phyloP scores from a whole-genome alignment of 345 rosid species.

The Eucalyptus melliodora region DNA sequence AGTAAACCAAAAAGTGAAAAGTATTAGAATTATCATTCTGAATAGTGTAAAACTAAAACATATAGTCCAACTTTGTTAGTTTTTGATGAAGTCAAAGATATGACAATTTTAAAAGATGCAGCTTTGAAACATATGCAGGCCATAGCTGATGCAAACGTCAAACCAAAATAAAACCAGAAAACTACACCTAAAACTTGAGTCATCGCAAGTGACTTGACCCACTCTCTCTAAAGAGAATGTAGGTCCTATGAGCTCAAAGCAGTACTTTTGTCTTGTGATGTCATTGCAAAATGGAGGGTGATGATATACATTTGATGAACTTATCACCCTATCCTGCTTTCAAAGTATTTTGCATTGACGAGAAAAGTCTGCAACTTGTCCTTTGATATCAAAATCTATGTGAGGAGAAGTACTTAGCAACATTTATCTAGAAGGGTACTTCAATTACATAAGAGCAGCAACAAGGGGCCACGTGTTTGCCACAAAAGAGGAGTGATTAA shows the following conservation, averaged over 20 bases:
- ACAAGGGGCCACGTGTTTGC: neutral
- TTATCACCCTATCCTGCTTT: neutral
- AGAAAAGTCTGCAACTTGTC: neutral
- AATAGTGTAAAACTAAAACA: neutral
- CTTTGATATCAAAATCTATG: neutral
- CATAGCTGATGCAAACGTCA: neutral
- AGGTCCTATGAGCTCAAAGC: neutral
- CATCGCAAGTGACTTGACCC: neutral
- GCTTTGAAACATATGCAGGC: neutral
- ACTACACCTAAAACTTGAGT: neutral
- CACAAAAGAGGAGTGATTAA: neutral
- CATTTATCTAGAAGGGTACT: neutral
- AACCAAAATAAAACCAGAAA: neutral
- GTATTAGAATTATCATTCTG: neutral
- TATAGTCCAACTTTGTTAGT: neutral
- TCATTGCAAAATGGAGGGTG: neutral
- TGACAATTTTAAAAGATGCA: neutral
- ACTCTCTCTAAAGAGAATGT: neutral
- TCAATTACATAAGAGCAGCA: neutral
- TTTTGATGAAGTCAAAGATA: neutral
- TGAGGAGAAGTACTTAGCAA: neutral
- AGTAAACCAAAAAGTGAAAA: neutral
- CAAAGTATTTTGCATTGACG: neutral
- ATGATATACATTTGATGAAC: neutral
- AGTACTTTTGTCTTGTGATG: neutral